Evolutionary conservation across 2,329 filamentous ascomycete genomes (phyloP).

Genomic region (Fusarium sp.): DNA sequence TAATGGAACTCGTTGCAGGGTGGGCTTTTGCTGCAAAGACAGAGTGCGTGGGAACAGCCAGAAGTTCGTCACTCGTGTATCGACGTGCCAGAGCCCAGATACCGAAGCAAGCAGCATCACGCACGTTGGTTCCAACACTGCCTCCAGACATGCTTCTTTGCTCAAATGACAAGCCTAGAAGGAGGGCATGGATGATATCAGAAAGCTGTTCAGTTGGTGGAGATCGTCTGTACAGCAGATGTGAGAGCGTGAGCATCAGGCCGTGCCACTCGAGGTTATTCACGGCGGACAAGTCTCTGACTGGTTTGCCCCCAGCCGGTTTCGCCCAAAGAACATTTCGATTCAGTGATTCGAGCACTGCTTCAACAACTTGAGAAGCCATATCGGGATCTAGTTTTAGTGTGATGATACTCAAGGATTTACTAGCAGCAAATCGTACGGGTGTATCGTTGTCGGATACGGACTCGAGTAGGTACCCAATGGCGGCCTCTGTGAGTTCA

Average conservation of each 20-base stretch:
- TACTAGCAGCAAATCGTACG: constrained; percentile 90
- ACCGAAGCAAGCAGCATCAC: constrained; percentile 95
- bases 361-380: constrained; percentile 88
- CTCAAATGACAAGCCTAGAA: constrained; percentile 88
- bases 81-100: constrained; percentile 92
- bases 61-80: constrained; percentile 83
- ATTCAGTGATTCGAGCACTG: constrained; percentile 78
- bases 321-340: constrained; percentile 67
- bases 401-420: constrained; percentile 88
- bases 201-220: constrained; percentile 77
- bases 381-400: constrained; percentile 82
- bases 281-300: constrained; percentile 76
- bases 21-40: constrained; percentile 56
- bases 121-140: constrained; percentile 87
- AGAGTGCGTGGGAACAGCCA: constrained; percentile 66
- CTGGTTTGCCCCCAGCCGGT: constrained; percentile 52
- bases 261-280: constrained; percentile 93
- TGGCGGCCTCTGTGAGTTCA: constrained; percentile 79
- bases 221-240: constrained; percentile 86
- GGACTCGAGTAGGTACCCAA: constrained; percentile 82
- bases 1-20: constrained; percentile 59
- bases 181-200: constrained; percentile 79
- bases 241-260: constrained; percentile 85
- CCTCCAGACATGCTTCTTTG: constrained; percentile 87
- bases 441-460: constrained; percentile 91